A percentile compares a stretch with the other conserved stretches of the same genome.
Evolutionary conservation across 23 red algal species (phyloP).

Genomic region (Gracilaria domingensis): DNA sequence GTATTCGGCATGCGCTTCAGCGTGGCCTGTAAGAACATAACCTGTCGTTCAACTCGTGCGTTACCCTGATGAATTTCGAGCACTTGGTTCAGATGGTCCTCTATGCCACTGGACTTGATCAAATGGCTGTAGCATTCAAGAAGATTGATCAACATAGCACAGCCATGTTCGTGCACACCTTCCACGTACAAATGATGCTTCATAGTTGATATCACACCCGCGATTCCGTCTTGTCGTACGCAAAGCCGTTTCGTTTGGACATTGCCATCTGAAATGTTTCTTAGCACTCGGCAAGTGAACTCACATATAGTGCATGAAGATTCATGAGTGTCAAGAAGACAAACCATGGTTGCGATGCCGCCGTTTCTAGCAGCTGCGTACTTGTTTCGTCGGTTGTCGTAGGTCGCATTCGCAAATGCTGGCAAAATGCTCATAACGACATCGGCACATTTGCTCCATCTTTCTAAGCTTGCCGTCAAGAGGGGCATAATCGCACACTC

Average conservation of each 20-base stretch:
- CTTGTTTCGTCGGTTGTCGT: conserved; percentile 45
- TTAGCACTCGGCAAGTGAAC: conserved; percentile 31
- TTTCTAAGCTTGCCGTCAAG: conserved; percentile 4
- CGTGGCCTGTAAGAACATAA: not conserved
- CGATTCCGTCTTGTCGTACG: conserved; percentile 16
- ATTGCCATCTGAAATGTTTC: conserved; percentile 57
- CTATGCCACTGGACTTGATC: conserved; percentile 31
- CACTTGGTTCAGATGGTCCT: conserved; percentile 40
- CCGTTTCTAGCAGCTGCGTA: conserved; percentile 35
- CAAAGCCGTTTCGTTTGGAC: conserved; percentile 22
- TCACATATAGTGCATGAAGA: conserved; percentile 10
- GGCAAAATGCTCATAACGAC: conserved; percentile 17
- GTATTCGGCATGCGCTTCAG: conserved; percentile 25
- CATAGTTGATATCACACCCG: conserved; percentile 31
- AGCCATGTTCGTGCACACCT: conserved; percentile 59
- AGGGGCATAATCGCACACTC: conserved; percentile 4
- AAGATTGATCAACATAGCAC: conserved; percentile 65
- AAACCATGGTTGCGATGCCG: conserved; percentile 20
- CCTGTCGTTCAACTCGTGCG: conserved; percentile 31
- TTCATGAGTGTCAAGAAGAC: conserved; percentile 32
- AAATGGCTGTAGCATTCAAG: conserved; percentile 8
- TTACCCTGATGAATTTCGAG: conserved; percentile 1
- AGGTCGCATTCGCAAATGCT: conserved; percentile 46
- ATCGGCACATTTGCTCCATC: conserved; percentile 15
- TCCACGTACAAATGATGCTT: not conserved